phyloP scores from a whole-genome alignment of 2,329 filamentous ascomycete species.

The Sordariomycetes sp. region DNA sequence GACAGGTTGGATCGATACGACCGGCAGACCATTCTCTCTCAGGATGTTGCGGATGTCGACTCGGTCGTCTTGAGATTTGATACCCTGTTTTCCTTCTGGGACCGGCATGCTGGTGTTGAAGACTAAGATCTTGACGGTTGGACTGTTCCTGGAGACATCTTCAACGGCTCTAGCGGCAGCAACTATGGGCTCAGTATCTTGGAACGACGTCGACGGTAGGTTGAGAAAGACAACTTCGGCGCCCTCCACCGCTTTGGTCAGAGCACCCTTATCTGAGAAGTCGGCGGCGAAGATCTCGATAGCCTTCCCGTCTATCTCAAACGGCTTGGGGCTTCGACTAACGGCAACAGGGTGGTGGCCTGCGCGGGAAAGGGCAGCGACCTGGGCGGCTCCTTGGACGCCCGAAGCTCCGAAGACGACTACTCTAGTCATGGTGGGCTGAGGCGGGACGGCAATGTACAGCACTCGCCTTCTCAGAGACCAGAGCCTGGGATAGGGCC shows the following conservation, averaged over 20 bases:
- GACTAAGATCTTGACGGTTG: slow-evolving; percentile 2
- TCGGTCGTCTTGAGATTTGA: slow-evolving; percentile 17
- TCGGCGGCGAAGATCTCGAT: slow-evolving; percentile 13
- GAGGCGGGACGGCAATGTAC: too few relatives aligned
- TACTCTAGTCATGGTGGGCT: slow-evolving; percentile 13
- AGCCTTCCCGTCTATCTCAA: slow-evolving; percentile 8
- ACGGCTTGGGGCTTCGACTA: slow-evolving; percentile 11
- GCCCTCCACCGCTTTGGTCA: slow-evolving; percentile 6
- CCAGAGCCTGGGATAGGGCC: too few relatives aligned
- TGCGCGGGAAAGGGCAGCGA: slow-evolving; percentile 11
- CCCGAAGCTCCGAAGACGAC: slow-evolving; percentile 17
- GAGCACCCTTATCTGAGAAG: slow-evolving; percentile 7
- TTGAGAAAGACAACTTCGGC: slow-evolving; percentile 15
- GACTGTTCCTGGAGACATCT: slow-evolving; percentile 16
- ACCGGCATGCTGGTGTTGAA: slow-evolving; percentile 15
- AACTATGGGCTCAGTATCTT: slow-evolving; percentile 30
- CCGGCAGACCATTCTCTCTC: slow-evolving; percentile 16
- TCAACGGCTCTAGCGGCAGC: slow-evolving; percentile 51
- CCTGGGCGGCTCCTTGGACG: slow-evolving; percentile 15
- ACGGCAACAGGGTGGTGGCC: slow-evolving; percentile 15
- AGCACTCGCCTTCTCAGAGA: too few relatives aligned
- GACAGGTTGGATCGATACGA: slow-evolving; percentile 25
- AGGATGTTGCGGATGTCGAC: slow-evolving; percentile 19
- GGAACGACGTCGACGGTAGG: slow-evolving; percentile 16
- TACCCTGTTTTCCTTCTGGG: slow-evolving; percentile 10